Percentiles rank a stretch among this genome's conserved stretches.
Evolutionary conservation across 2,329 filamentous ascomycete genomes (phyloP).

Genomic region (Aureobasidium sp.): DNA sequence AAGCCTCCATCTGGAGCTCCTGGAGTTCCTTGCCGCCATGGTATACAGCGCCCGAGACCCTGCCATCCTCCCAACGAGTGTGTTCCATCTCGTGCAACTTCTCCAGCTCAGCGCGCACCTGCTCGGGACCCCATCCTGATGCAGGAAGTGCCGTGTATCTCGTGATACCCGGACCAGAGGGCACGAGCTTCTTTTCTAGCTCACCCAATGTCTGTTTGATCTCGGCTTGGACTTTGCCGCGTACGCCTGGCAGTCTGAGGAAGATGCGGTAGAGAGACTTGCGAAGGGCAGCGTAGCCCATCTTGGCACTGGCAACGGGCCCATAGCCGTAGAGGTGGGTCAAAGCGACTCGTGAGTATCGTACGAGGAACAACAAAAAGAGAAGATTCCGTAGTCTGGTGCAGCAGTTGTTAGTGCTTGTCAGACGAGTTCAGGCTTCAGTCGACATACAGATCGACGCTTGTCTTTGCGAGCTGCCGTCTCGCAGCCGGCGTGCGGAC

Average conservation of each 20-base stretch:
- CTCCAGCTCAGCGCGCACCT: slow-evolving; percentile 71
- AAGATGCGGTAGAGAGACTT: slow-evolving; percentile 78
- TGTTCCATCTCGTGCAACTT: slow-evolving; percentile 81
- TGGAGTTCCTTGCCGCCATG: slow-evolving; percentile 81
- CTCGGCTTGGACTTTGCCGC: slow-evolving; percentile 76
- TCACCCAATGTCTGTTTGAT: slow-evolving; percentile 73
- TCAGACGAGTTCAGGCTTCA: neutral
- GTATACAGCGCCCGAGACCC: slow-evolving; percentile 91
- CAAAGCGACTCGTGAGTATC: slow-evolving; percentile 71
- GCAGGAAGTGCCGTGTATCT: slow-evolving; percentile 72
- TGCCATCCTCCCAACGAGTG: slow-evolving; percentile 93
- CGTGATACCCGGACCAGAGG: slow-evolving; percentile 61
- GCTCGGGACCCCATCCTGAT: slow-evolving; percentile 74
- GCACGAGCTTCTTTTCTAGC: slow-evolving; percentile 76
- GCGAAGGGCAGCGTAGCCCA: slow-evolving; percentile 65
- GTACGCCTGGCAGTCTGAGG: slow-evolving; percentile 77
- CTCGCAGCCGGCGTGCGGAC: slow-evolving; percentile 7
- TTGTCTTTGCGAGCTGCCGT: slow-evolving; percentile 10
- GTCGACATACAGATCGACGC: slow-evolving; percentile 7
- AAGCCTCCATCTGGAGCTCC: slow-evolving; percentile 83
- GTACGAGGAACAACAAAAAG: slow-evolving; percentile 80
- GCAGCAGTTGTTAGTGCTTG: neutral
- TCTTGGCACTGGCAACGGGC: slow-evolving; percentile 66
- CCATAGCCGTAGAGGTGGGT: slow-evolving; percentile 87
- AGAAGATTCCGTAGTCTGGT: slow-evolving; percentile 73